These are phyloP conservation scores for Sanghuangporus baumii DNA, from an alignment of 1,284 basidiomycete genomes.

Conservation along the genomic window DNA sequence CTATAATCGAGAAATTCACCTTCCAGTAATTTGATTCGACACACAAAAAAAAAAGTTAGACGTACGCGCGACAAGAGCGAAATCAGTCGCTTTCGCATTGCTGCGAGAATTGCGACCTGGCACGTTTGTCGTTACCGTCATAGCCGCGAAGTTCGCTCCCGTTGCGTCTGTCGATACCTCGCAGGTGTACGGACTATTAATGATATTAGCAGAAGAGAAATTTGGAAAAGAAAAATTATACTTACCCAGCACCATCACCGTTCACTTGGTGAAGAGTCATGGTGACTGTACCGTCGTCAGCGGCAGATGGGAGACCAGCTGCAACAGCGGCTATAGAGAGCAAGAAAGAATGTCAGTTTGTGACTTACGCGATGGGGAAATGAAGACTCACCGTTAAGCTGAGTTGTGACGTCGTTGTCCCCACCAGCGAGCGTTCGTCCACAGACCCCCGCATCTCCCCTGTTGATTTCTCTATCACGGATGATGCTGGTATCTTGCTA, in stretches of 20 bases:
- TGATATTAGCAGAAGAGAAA: neutral
- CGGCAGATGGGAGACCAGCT: slow-evolving; percentile 20
- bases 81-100: slow-evolving; percentile 22
- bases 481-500: slow-evolving; percentile 24
- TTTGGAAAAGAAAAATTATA: neutral
- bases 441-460: slow-evolving; percentile 20
- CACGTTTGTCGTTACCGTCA: slow-evolving; percentile 23
- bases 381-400: slow-evolving; percentile 18
- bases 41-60: neutral
- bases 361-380: neutral
- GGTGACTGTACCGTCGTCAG: slow-evolving; percentile 18
- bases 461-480: slow-evolving; percentile 20
- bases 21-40: neutral
- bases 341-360: neutral
- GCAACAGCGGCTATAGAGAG: slow-evolving; percentile 16
- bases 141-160: slow-evolving; percentile 20
- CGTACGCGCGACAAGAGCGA: slow-evolving; percentile 22
- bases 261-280: slow-evolving; percentile 26
- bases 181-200: slow-evolving; percentile 20
- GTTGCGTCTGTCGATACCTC: slow-evolving; percentile 22
- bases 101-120: slow-evolving; percentile 21
- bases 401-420: slow-evolving; percentile 20
- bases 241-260: slow-evolving; percentile 22
- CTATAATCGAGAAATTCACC: neutral
- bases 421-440: slow-evolving; percentile 22